phyloP scores from a whole-genome alignment of 495 filamentous ascomycete species.

The Patellaria atrata region DNA sequence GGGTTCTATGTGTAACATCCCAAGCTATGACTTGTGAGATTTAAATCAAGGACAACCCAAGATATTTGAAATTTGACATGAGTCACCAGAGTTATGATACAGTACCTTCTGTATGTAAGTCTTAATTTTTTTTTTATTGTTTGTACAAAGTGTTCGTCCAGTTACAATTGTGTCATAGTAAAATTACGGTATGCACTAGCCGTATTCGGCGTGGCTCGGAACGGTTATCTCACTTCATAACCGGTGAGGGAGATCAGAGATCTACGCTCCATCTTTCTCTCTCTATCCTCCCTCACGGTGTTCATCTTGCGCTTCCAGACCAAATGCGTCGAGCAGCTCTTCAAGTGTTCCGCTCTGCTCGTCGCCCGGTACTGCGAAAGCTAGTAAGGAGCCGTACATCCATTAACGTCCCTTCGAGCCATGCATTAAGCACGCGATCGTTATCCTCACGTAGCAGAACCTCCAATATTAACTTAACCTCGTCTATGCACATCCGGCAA shows the following conservation, averaged over 20 bases:
- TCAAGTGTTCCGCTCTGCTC: conserved; percentile 47
- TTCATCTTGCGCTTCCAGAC: not conserved
- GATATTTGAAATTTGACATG: conserved; percentile 1
- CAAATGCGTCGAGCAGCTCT: conserved; percentile 51
- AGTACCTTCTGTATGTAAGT: too few species aligned
- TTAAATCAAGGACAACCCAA: not conserved
- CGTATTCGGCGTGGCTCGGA: too few species aligned
- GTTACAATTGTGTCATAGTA: too few species aligned
- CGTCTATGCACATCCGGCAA: conserved; percentile 51
- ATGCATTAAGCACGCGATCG: conserved; percentile 34
- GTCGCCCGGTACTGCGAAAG: conserved; percentile 42
- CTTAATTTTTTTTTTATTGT: too few species aligned
- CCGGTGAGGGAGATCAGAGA: too few species aligned
- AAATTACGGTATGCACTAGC: too few species aligned
- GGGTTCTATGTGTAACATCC: conserved; percentile 43
- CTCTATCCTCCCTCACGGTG: not conserved
- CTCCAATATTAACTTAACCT: conserved; percentile 29
- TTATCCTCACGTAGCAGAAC: conserved; percentile 25
- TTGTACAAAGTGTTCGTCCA: too few species aligned
- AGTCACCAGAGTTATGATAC: too few species aligned
- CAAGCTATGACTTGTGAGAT: not conserved
- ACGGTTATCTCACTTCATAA: too few species aligned
- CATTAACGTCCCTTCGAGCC: conserved; percentile 32
- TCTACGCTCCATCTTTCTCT: conserved; percentile 1
- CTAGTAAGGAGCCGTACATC: conserved; percentile 32